These are phyloP conservation scores for Cinchona pubescens DNA, from an alignment of 257 asterid genomes.

Conservation along the genomic window DNA sequence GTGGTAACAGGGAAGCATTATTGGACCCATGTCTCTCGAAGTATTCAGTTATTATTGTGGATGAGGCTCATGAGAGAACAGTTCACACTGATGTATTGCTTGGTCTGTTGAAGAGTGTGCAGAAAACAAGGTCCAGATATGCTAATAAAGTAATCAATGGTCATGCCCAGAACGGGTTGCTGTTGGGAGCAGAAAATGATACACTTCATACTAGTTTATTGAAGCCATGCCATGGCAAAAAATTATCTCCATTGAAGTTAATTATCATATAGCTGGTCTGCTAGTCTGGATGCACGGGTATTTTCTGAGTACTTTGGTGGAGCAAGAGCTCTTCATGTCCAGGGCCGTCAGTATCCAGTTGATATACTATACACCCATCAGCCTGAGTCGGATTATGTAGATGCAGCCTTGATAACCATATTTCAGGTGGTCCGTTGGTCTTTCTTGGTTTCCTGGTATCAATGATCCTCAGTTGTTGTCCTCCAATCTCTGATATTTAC, in stretches of 20 bases:
- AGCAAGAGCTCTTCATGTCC: conserved; percentile 93
- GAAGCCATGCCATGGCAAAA: conserved; percentile 45
- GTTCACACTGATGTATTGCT: conserved; percentile 96
- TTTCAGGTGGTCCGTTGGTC: conserved; percentile 61
- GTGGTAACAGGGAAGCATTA: conserved; percentile 74
- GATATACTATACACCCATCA: conserved; percentile 65
- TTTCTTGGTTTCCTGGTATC: neutral
- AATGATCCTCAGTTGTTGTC: neutral
- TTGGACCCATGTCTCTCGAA: conserved; percentile 80
- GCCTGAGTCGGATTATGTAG: conserved; percentile 89
- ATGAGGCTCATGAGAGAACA: conserved; percentile 98
- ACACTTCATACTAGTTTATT: conserved; percentile 28
- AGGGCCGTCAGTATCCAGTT: conserved; percentile 87
- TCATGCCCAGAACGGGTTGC: conserved; percentile 35
- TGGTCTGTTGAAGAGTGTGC: conserved; percentile 83
- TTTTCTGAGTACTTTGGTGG: conserved; percentile 88
- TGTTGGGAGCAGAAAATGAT: conserved; percentile 31
- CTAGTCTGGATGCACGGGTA: conserved; percentile 82
- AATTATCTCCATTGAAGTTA: conserved; percentile 63
- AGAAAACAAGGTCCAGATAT: conserved; percentile 59
- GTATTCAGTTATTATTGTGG: conserved; percentile 90
- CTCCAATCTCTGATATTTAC: neutral
- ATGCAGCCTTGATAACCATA: conserved; percentile 85
- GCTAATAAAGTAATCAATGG: conserved; percentile 25
- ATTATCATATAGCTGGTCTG: conserved; percentile 96